Base-by-base conservation (phyloP, 176 grass and related monocot genomes). In the Juncus effusus region DNA sequence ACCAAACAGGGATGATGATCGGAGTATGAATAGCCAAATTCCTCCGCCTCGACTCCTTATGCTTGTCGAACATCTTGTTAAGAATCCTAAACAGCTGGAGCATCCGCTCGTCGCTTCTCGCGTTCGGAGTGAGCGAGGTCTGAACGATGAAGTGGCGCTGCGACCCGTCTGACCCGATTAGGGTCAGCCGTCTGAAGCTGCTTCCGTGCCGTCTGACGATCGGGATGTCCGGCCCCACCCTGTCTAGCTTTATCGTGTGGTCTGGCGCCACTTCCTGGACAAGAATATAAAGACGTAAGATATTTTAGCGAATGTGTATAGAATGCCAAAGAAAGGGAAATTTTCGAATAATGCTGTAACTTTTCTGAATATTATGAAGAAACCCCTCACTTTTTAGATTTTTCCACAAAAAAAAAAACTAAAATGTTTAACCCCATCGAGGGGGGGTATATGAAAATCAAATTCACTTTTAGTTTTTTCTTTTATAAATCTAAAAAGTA, bases 1-100 rank as follows among this genome's bases (percentile, higher is more conserved):
- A 94, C 95, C 95, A 99, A 76, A 99, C 95, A 87, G 95, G 95
- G 82, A 99, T 99, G 67, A 99, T 99, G 83, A 99, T 99, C 51
- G 95, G 95, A 64, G 95, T 99, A 69, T 99, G 85, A 61, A 99
- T 93, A 58, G 89, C 72, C 16, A 99, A 73, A 77, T 93, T 85
- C 7, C 94, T 83, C 4, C 81, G 85, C 54, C 95, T 88, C 71
- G 95, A 93, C 74, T 99, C 95, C 77, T 99, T 99, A 64, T 99
- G 89, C 61, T 99, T 99, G 78, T 99, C 95, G 62, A 99, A 99
- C 95, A 99, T 99, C 84, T 86, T 89, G 62, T 99, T 99, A 44
- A 99, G 78, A 51, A 99, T 86, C 16, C 89, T 88, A 62, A 99
- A 99, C 38, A 99, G 78, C 78, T 99, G 95, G 53, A 99, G 81